phyloP scores from a whole-genome alignment of 176 grass and related monocot species.

The Ananas comosus region DNA sequence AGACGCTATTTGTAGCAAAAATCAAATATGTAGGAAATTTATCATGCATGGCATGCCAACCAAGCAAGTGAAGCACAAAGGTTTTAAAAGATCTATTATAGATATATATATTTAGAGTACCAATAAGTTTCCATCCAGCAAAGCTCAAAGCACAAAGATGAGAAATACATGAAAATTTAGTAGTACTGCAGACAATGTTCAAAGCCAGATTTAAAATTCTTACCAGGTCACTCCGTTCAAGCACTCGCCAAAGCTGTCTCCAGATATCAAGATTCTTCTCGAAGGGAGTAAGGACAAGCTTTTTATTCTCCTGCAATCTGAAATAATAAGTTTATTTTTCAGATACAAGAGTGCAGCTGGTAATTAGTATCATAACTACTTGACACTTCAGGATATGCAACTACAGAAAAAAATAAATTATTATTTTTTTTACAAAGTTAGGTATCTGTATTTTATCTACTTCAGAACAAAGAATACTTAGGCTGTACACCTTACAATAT shows the following conservation, averaged over 20 bases:
- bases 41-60: background rate
- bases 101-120: no score
- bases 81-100: background rate
- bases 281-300: conserved; percentile 81
- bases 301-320: conserved; percentile 88
- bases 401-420: background rate
- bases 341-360: background rate
- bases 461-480: background rate
- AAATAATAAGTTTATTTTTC: background rate
- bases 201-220: background rate
- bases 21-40: background rate
- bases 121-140: no score
- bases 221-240: conserved; percentile 89
- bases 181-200: background rate
- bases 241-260: conserved; percentile 97
- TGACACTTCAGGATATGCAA: background rate
- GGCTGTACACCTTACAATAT: no score
- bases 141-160: background rate
- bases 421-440: background rate
- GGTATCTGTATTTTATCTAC: background rate
- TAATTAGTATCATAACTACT: background rate
- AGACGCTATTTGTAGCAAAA: background rate
- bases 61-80: background rate
- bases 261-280: conserved; percentile 97
- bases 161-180: conserved; percentile 4